Conservation (phyloP, 805 yeast genomes). For the Yamadazyma laniorum region DNA sequence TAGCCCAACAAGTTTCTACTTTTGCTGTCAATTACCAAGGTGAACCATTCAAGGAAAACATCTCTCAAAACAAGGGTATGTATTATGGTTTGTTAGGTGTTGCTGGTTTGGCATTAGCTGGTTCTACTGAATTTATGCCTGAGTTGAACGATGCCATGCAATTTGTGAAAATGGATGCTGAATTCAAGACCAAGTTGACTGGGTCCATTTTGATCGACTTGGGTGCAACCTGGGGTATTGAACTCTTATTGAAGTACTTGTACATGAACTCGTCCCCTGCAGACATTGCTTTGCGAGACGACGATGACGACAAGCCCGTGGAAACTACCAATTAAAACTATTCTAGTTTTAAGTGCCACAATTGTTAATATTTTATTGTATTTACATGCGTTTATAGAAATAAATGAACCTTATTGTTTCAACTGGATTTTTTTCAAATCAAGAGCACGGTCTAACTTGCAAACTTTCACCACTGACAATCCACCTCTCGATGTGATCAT, state of each 20-base stretch:
- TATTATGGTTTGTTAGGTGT: slow-evolving; percentile 92
- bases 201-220: slow-evolving; percentile 71
- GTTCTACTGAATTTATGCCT: slow-evolving; percentile 92
- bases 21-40: slow-evolving; percentile 98
- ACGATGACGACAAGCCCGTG: slow-evolving; percentile 7
- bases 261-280: slow-evolving; percentile 91
- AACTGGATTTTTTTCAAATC: no score
- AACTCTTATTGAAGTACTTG: slow-evolving; percentile 73
- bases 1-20: slow-evolving; percentile 95
- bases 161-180: slow-evolving; percentile 78
- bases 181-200: slow-evolving; percentile 78
- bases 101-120: slow-evolving; percentile 80
- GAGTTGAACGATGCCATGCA: slow-evolving; percentile 90
- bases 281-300: slow-evolving; percentile 68
- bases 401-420: not conserved
- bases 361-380: not conserved
- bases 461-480: slow-evolving; percentile 26
- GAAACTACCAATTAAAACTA: not conserved
- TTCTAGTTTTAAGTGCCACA: no score
- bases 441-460: slow-evolving; percentile 23
- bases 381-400: not conserved
- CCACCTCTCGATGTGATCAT: slow-evolving; percentile 22
- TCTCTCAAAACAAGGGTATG: slow-evolving; percentile 92
- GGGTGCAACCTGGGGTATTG: slow-evolving; percentile 73
- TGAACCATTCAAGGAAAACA: slow-evolving; percentile 90